Base-by-base conservation (phyloP, 2,329 filamentous ascomycete species). In the Exophiala spinifera region DNA sequence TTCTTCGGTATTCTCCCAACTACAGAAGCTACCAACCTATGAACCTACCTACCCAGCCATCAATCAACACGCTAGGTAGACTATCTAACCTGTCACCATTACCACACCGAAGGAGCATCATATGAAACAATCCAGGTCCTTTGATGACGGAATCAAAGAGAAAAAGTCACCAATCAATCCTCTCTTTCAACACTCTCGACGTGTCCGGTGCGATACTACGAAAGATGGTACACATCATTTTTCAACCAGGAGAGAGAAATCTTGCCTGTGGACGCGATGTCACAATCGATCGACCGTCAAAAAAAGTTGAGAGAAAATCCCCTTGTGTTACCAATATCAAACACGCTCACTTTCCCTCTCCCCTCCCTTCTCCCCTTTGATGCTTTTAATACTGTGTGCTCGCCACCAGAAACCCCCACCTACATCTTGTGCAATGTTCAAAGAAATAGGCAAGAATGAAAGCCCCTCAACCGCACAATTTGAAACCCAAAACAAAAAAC, bases 401-500 rank as follows among this genome's bases (percentile, higher is more conserved):
- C 36, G 36, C 36, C 36, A 5, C 28, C 6, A 31, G 10, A 39
- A 39, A 39, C n/a, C n/a, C n/a, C n/a, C n/a, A n/a, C n/a, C n/a
- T n/a, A n/a, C n/a, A n/a, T 49, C 33, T 33, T 19, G 33, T 36
- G 28, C 28, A 31, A 31, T 2, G 11, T 31, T 25, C 23, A 25
- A 31, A 31, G 11, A 31, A 39, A 39, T n/a, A 39, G 17, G 17
- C 36, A 19, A 39, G n/a, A 39, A 37, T 4, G 34, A 21, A 50
- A 43, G 14, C 20, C 37, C 28, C 28, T n/a, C n/a, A n/a, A n/a
- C 10, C 28, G 8, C 28, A 3, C 4, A 31, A 33, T 15, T 10
- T 10, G 23, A 51, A n/a, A 39, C 34, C 14, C 19, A 19, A 21
- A 49, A 25, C 25, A 13, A 42, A 48, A 37, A 51, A 46, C 39